Evolutionary conservation across 441 rosid species (phyloP).

Genomic region (Erodium texanum): DNA sequence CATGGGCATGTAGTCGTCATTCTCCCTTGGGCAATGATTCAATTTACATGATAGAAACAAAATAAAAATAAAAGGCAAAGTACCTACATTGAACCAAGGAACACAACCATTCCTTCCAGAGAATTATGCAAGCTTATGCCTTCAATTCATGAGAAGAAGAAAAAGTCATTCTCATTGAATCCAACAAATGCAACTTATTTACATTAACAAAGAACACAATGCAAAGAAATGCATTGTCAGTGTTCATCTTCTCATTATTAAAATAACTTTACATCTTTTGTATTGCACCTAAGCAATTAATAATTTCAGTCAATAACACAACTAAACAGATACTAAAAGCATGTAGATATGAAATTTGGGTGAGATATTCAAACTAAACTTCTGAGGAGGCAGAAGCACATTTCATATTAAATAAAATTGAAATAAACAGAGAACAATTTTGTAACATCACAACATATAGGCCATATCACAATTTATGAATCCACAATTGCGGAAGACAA

Average conservation of each 20-base stretch:
- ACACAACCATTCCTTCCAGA: constrained; percentile 98
- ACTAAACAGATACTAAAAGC: background rate
- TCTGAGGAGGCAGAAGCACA: background rate
- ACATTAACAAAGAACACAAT: background rate
- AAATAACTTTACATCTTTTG: background rate
- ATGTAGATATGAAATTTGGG: background rate
- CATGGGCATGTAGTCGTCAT: too few relatives aligned
- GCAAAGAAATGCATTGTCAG: background rate
- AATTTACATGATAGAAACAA: too few relatives aligned
- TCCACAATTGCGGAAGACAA: too few relatives aligned
- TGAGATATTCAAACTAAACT: background rate
- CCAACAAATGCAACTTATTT: constrained; percentile 1
- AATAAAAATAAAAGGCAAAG: too few relatives aligned
- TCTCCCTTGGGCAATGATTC: too few relatives aligned
- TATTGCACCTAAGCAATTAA: constrained; percentile 3
- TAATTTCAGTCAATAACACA: background rate
- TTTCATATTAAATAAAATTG: background rate
- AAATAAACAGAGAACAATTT: background rate
- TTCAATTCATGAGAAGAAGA: constrained; percentile 23
- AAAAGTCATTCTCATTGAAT: constrained; percentile 11
- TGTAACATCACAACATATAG: too few relatives aligned
- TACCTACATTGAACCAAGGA: constrained; percentile 97
- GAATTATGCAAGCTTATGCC: constrained; percentile 99
- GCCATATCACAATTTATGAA: too few relatives aligned
- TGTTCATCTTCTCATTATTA: background rate